Evolutionary conservation across 345 rosid species (phyloP).

Genomic region (Combretum micranthum): DNA sequence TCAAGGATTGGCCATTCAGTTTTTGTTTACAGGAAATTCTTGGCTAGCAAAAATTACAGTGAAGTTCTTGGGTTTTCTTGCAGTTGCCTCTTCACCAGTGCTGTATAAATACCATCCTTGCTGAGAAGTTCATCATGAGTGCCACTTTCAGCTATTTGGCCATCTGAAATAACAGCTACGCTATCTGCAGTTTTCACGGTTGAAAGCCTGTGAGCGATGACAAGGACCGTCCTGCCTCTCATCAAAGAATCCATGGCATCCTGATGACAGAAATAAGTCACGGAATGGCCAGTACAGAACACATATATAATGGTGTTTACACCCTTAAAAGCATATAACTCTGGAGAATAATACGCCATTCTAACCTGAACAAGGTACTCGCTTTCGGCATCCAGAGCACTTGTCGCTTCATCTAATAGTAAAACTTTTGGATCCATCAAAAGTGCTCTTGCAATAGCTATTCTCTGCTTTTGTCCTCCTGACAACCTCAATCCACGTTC

Average conservation of each 20-base stretch:
- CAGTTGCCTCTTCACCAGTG: constrained; percentile 69
- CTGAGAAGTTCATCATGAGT: constrained; percentile 50
- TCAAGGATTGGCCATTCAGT: too few relatives aligned
- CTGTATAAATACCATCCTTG: constrained; percentile 51
- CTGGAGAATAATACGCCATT: neutral
- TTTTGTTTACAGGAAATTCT: too few relatives aligned
- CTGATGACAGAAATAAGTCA: constrained; percentile 19
- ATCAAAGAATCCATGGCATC: constrained; percentile 97
- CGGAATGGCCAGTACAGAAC: too few relatives aligned
- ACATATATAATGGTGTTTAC: too few relatives aligned
- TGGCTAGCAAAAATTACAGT: too few relatives aligned
- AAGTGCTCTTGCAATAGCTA: constrained; percentile 89
- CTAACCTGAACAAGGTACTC: constrained; percentile 91
- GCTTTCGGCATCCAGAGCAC: constrained; percentile 94
- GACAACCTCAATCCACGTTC: constrained; percentile 92
- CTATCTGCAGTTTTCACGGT: constrained; percentile 79
- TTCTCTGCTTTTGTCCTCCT: constrained; percentile 91
- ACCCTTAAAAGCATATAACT: too few relatives aligned
- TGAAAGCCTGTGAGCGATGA: constrained; percentile 90
- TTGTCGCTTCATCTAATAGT: constrained; percentile 91
- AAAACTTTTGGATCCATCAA: constrained; percentile 80
- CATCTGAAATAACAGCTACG: constrained; percentile 84
- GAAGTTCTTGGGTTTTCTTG: constrained; percentile 17
- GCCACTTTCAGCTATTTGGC: constrained; percentile 62
- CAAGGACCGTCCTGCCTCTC: constrained; percentile 91